phyloP scores from a whole-genome alignment of 768 basidiomycete genomes.

The Pleurotus citrinopileatus region DNA sequence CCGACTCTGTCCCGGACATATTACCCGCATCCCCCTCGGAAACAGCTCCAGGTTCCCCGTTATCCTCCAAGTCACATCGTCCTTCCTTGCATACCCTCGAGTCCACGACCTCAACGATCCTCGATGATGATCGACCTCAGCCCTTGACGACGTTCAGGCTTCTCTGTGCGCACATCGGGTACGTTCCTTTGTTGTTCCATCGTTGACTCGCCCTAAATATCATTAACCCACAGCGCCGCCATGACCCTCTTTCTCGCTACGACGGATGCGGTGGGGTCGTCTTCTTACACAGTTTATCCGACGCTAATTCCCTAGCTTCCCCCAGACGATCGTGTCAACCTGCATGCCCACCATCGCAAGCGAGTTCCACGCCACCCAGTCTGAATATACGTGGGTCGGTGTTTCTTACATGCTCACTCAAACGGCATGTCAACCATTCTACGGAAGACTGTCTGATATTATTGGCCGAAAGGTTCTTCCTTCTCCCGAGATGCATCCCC shows the following conservation, averaged over 20 bases:
- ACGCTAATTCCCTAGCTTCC: background rate
- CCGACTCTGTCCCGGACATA: background rate
- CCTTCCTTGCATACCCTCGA: constrained; percentile 19
- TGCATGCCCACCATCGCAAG: constrained; percentile 77
- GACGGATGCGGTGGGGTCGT: constrained; percentile 68
- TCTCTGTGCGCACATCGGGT: constrained; percentile 71
- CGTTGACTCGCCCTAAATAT: constrained; percentile 7
- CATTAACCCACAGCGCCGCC: constrained; percentile 53
- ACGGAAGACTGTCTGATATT: constrained; percentile 77
- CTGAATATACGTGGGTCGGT: constrained; percentile 84
- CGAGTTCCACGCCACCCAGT: constrained; percentile 63
- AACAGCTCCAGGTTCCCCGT: background rate
- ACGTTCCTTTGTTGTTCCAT: constrained; percentile 16
- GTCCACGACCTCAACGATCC: constrained; percentile 27
- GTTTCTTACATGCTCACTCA: constrained; percentile 85
- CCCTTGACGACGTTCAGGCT: constrained; percentile 55
- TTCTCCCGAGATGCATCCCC: constrained; percentile 10
- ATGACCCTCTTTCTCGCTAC: constrained; percentile 83
- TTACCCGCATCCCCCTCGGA: background rate
- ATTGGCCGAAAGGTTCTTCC: constrained; percentile 69
- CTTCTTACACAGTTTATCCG: background rate
- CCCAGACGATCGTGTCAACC: constrained; percentile 73
- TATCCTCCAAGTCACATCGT: constrained; percentile 19
- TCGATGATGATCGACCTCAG: constrained; percentile 21
- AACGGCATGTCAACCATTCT: constrained; percentile 81